Conservation (phyloP, 148 eudicot species). For the Linanthus parryae region DNA sequence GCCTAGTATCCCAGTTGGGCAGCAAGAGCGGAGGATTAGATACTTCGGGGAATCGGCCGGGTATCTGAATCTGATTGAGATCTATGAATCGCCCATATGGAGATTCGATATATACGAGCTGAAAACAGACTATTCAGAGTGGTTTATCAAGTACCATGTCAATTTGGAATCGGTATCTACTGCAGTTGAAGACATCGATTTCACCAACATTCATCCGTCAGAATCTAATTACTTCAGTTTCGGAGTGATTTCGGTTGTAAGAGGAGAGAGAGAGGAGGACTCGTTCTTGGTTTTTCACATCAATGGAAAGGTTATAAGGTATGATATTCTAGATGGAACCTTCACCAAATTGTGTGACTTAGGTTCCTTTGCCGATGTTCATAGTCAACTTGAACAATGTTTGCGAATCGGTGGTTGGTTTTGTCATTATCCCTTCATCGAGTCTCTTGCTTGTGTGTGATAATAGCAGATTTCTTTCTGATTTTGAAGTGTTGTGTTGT, state of each 20-base stretch:
- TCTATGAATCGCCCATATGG: not conserved
- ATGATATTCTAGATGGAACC: not conserved
- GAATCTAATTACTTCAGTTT: not conserved
- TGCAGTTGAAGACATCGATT: not conserved
- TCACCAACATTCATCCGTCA: no score
- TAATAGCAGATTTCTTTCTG: no score
- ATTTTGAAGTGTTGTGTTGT: no score
- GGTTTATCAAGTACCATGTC: slow-evolving; percentile 3
- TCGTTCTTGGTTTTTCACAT: not conserved
- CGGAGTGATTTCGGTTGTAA: not conserved
- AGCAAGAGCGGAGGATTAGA: not conserved
- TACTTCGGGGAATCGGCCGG: not conserved
- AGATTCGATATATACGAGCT: not conserved
- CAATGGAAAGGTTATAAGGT: not conserved
- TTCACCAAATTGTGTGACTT: no score
- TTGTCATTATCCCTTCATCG: no score
- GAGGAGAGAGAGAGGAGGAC: not conserved
- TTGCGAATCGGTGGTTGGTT: no score
- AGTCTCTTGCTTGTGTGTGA: no score
- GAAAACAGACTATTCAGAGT: not conserved
- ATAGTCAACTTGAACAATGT: no score
- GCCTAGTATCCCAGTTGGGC: no score
- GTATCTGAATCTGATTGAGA: slow-evolving; percentile 2
- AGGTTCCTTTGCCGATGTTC: no score
- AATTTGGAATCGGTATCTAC: not conserved